Evolutionary conservation across 176 grass and related monocot genomes (phyloP), one percentile per base, ranked within the genome.

Genomic region (Puya raimondii): DNA sequence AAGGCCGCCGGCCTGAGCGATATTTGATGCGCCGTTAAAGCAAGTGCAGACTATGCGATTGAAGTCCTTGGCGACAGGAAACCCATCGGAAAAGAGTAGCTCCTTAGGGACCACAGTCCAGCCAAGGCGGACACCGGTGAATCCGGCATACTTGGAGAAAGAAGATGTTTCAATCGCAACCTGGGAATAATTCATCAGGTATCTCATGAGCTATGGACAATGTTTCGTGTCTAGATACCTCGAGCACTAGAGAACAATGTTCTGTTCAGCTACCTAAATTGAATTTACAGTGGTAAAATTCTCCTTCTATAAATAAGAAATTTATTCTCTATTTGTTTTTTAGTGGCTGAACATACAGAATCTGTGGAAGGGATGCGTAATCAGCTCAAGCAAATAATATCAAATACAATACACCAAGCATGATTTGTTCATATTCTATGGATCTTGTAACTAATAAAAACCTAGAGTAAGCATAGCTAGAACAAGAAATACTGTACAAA

Each of bases 71-170:
- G 94, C 89, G 0, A 99, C 86, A 76, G 77, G 89, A 72, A 90
- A 91, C 13, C 89, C 94, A 84, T 99, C 89, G 48, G 94, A 80
- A 78, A 99, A 99, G 68, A 87, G 89, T 21, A 99, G 84, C 63
- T 93, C 89, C 69, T 93, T 90, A 16, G 89, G 94, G 50, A 93
- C 66, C 12, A 99, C 94, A 16, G 94, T 99, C 94, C 94, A 99
- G 64, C 94, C 94, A 53, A 93, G 82, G 21, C 87, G 84, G 23
- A 93, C 94, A 72, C 89, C 94, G 25, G 94, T 99, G 69, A 99
- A 93, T 23, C 94, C 94, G 51, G 94, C 89, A 81, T 99, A 97
- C 65, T 97, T 97, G 17, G 94, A 99, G 75, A 93, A 99, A 51
- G 89, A 99, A 42, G 94, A 85, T 51, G 80, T 99, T 75, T 99